A percentile compares a stretch with the other conserved stretches of the same genome.
Conservation (phyloP, 2,329 filamentous ascomycete species). For the Stachybotrys elegans region DNA sequence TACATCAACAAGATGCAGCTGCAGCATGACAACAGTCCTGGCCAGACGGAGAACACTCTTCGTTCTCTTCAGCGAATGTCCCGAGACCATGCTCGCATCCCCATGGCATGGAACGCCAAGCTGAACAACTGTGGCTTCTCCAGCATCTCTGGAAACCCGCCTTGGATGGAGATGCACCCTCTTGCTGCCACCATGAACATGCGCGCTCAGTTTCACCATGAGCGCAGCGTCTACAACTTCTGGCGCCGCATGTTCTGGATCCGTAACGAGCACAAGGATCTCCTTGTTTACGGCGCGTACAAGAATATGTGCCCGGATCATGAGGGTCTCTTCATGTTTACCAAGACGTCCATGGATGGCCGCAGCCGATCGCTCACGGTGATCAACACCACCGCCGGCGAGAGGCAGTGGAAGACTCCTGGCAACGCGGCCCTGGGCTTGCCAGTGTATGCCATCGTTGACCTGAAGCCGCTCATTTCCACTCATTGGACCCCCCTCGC, state of each 20-base stretch:
- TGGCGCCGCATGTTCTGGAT: slow-evolving; percentile 25
- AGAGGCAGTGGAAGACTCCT: slow-evolving; percentile 19
- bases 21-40: slow-evolving; percentile 19
- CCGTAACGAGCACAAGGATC: slow-evolving; percentile 23
- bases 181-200: slow-evolving; percentile 45
- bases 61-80: slow-evolving; percentile 26
- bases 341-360: slow-evolving; percentile 21
- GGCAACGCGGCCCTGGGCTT: slow-evolving; percentile 17
- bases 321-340: slow-evolving; percentile 19
- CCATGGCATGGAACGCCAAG: slow-evolving; percentile 56
- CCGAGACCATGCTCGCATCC: slow-evolving; percentile 61
- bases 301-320: slow-evolving; percentile 17
- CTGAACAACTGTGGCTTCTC: slow-evolving; percentile 28
- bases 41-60: slow-evolving; percentile 30
- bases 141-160: slow-evolving; percentile 17
- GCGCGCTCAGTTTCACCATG: slow-evolving; percentile 41
- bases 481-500: slow-evolving; percentile 9
- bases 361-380: slow-evolving; percentile 19
- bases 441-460: slow-evolving; percentile 1
- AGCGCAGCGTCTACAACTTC: slow-evolving; percentile 26
- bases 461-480: slow-evolving; percentile 20
- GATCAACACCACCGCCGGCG: slow-evolving; percentile 25
- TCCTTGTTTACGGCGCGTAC: slow-evolving; percentile 30
- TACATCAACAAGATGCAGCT: slow-evolving; percentile 26
- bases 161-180: slow-evolving; percentile 29